Evolutionary conservation across 129 eudicot species (phyloP).

Genomic region (Chrysanthemum lavandulifolium): DNA sequence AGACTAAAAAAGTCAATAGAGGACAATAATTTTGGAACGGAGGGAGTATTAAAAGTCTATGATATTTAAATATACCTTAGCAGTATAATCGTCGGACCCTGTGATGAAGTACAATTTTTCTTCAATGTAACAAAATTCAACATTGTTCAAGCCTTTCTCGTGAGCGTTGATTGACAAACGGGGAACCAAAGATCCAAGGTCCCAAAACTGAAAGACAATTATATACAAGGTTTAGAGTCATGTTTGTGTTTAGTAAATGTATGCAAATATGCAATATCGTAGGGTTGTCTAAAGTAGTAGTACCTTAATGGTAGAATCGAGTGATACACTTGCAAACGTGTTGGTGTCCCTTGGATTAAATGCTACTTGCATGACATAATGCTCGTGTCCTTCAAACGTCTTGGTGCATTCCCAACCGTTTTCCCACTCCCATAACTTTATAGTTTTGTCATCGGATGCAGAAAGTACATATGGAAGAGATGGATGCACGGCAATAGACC

Average conservation of each 20-base stretch:
- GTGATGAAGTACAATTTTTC: slow-evolving; percentile 66
- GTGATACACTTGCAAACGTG: slow-evolving; percentile 35
- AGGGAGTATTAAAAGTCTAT: background rate
- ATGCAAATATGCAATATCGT: too few relatives aligned
- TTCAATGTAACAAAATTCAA: slow-evolving; percentile 60
- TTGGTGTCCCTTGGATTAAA: slow-evolving; percentile 47
- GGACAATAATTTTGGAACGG: too few relatives aligned
- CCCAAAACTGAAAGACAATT: slow-evolving; percentile 59
- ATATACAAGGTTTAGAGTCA: slow-evolving; percentile 8
- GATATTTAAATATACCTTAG: slow-evolving; percentile 50
- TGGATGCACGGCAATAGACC: too few relatives aligned
- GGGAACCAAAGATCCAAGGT: slow-evolving; percentile 72
- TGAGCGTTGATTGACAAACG: slow-evolving; percentile 74
- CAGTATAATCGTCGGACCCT: slow-evolving; percentile 87
- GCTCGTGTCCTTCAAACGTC: slow-evolving; percentile 53
- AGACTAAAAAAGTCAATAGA: too few relatives aligned
- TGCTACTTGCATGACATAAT: slow-evolving; percentile 52
- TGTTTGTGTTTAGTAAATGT: too few relatives aligned
- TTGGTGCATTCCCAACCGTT: slow-evolving; percentile 52
- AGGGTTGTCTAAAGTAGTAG: too few relatives aligned
- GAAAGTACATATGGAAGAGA: slow-evolving; percentile 29
- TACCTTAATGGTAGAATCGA: slow-evolving; percentile 55
- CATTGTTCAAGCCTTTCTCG: slow-evolving; percentile 76
- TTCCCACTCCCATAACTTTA: slow-evolving; percentile 70
- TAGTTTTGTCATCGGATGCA: slow-evolving; percentile 43